phyloP scores from a whole-genome alignment of 306 rosid genomes.

The Lupinus albus region DNA sequence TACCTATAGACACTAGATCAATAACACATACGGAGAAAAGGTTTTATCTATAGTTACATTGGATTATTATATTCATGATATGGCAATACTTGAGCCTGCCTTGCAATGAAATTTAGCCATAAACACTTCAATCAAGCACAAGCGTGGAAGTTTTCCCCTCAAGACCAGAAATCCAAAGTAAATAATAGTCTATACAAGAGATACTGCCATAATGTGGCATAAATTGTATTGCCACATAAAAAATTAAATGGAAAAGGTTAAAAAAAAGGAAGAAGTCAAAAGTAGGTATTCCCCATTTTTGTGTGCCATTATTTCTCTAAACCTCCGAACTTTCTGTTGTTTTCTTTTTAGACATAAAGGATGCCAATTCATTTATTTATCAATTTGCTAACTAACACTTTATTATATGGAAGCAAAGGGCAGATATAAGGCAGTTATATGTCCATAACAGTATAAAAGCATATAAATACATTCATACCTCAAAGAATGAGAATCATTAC shows the following conservation, averaged over 20 bases:
- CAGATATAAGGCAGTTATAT: slow-evolving; percentile 27
- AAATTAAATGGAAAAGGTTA: slow-evolving; percentile 2
- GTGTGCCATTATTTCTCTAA: neutral
- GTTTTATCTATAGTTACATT: neutral
- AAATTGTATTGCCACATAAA: slow-evolving; percentile 19
- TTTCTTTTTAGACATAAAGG: slow-evolving; percentile 25
- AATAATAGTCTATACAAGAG: slow-evolving; percentile 14
- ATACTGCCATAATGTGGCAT: neutral
- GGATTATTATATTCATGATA: neutral
- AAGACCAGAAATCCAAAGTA: slow-evolving; percentile 22
- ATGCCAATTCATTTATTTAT: slow-evolving; percentile 26
- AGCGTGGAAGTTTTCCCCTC: slow-evolving; percentile 22
- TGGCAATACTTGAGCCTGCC: slow-evolving; percentile 10
- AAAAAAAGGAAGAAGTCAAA: neutral
- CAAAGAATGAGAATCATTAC: slow-evolving; percentile 74
- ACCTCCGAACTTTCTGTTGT: neutral
- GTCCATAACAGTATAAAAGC: slow-evolving; percentile 23
- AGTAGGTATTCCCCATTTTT: slow-evolving; percentile 15
- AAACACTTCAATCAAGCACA: slow-evolving; percentile 24
- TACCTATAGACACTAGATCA: slow-evolving; percentile 4
- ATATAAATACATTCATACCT: slow-evolving; percentile 56
- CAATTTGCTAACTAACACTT: slow-evolving; percentile 5
- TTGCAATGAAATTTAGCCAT: slow-evolving; percentile 24
- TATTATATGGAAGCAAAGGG: slow-evolving; percentile 15
- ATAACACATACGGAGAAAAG: slow-evolving; percentile 3